phyloP scores from a whole-genome alignment of 164 flowering plant genomes.

The Tinospora cordifolia region DNA sequence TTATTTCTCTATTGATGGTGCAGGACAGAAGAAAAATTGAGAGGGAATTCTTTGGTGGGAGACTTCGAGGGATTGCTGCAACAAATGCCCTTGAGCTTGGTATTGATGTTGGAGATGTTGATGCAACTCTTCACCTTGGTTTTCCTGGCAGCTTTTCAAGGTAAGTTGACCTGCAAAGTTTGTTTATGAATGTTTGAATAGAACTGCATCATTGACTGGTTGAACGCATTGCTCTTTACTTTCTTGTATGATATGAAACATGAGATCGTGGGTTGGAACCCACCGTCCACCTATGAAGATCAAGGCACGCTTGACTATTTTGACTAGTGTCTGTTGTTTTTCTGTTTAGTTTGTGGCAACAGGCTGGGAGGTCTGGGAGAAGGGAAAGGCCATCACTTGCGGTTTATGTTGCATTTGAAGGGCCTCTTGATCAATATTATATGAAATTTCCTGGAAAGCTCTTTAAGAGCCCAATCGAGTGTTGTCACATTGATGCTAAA shows the following conservation, averaged over 20 bases:
- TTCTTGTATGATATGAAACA: neutral
- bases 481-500: constrained; percentile 76
- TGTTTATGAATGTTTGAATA: constrained; percentile 4
- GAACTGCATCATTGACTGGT: neutral
- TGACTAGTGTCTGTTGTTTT: constrained; percentile 10
- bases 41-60: constrained; percentile 74
- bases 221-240: neutral
- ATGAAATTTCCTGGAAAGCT: constrained; percentile 84
- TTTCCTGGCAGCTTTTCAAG: constrained; percentile 98
- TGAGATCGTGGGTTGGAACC: neutral
- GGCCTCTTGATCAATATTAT: constrained; percentile 91
- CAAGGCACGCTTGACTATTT: constrained; percentile 1
- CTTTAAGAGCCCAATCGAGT: constrained; percentile 70
- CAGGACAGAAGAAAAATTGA: constrained; percentile 92
- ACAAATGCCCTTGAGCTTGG: constrained; percentile 98
- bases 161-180: constrained; percentile 22
- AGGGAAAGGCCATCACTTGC: constrained; percentile 80
- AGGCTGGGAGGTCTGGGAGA: constrained; percentile 97
- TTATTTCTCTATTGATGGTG: constrained; percentile 12
- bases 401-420: constrained; percentile 87
- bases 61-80: constrained; percentile 84
- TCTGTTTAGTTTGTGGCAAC: constrained; percentile 80
- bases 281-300: neutral
- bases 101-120: constrained; percentile 94
- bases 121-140: constrained; percentile 90